Evolutionary conservation across 2,329 filamentous ascomycete genomes (phyloP), one percentile per base, ranked within the genome.

Genomic region (Trichocomaceae sp.): DNA sequence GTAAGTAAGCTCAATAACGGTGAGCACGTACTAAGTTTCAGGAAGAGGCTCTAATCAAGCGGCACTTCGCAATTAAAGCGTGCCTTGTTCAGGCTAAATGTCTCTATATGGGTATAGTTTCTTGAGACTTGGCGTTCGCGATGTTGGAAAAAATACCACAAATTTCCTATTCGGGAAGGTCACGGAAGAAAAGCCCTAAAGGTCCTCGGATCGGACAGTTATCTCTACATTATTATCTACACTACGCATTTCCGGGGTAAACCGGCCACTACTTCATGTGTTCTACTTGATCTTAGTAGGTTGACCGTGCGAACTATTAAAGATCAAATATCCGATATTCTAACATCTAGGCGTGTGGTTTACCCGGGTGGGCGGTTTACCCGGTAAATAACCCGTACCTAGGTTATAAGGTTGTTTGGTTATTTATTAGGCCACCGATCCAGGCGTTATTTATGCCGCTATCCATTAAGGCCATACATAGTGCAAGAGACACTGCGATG

Each of bases 141-240:
- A 52, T 29, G 12, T 17, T 53, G 22, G 19, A 53, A 53, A 26
- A 26, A 26, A 26, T 26, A 26, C 4, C 23, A 26, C n/a, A 26
- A 42, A 47, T 47, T 53, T 47, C 51, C 51, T 17, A 22, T 47
- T 53, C 39, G 31, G 42, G 51, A 47, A 53, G 26, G 42, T 31
- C 9, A 20, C 15, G 17, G 12, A 19, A 29, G 15, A 41, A 41
- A 31, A 53, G 51, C 51, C 51, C 51, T 53, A 53, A 53, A n/a
- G n/a, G n/a, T n/a, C n/a, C n/a, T n/a, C n/a, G n/a, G 42, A 17
- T 15, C 41, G 42, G 33, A 39, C 29, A 47, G 39, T 53, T 39
- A 39, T 42, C 9, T 42, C 39, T 42, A 4, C n/a, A n/a, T n/a
- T 7, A 17, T 19, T 5, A 8, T 20, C 17, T 22, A 20, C 39